Base-by-base conservation (phyloP, 768 basidiomycete species). In the Serendipita vermifera region DNA sequence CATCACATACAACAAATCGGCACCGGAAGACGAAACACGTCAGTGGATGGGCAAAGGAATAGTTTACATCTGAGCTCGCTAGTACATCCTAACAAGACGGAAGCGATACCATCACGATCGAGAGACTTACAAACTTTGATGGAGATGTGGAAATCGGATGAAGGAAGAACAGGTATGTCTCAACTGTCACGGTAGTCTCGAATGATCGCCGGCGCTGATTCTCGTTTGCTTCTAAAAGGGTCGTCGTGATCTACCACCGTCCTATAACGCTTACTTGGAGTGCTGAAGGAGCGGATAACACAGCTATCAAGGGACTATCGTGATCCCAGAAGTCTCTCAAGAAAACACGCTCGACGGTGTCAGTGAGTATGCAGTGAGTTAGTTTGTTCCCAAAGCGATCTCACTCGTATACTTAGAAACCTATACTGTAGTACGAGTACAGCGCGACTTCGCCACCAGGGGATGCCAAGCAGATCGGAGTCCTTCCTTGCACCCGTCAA, bases 171-270 rank as follows among this genome's bases (percentile, higher is more conserved):
- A n/a, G n/a, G n/a, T n/a, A n/a, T n/a, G n/a, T n/a, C n/a, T n/a
- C n/a, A n/a, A n/a, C n/a, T n/a, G n/a, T n/a, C n/a, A n/a, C n/a
- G n/a, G n/a, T n/a, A n/a, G n/a, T n/a, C n/a, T n/a, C n/a, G n/a
- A n/a, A n/a, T n/a, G n/a, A n/a, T n/a, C n/a, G n/a, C n/a, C n/a
- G n/a, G n/a, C n/a, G n/a, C n/a, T n/a, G n/a, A n/a, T 58, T 59
- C 54, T 61, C 46, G 53, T 54, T 61, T 38, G 55, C 63, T 54
- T 54, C 32, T n/a, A n/a, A 46, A 60, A 96, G 92, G 69, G 69
- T 97, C 66, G 83, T 96, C 72, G 93, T 91, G 40, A 96, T 97
- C 69, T 97, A 88, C 70, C 93, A 97, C 70, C 83, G 83, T 68
- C 82, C 83, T 67, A 73, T 96, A 43, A 75, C 75, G 48, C 69